Conservation (phyloP, 2,329 filamentous ascomycete species). For the Aspergillus fischeri region DNA sequence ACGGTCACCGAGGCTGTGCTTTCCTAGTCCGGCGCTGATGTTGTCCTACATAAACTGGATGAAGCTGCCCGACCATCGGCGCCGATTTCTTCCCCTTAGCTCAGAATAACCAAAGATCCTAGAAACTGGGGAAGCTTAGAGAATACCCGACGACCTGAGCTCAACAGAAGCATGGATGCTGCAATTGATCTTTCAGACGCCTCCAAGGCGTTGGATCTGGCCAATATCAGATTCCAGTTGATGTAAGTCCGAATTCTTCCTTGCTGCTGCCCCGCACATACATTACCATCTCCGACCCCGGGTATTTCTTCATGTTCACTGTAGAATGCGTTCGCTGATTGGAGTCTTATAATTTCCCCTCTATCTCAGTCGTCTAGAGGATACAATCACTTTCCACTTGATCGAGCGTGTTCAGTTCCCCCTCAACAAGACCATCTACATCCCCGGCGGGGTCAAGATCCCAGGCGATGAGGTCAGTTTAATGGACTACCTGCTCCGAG, state of each 20-base stretch:
- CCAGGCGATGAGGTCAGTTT: slow-evolving; percentile 72
- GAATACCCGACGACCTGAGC: slow-evolving; percentile 1
- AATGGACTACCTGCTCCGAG: slow-evolving; percentile 87
- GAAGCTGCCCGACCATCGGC: not conserved
- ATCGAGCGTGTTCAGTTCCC: slow-evolving; percentile 99
- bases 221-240: slow-evolving; percentile 87
- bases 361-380: slow-evolving; percentile 74
- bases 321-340: not conserved
- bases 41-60: not conserved
- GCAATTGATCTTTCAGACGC: slow-evolving; percentile 84
- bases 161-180: slow-evolving; percentile 66
- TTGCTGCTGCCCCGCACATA: slow-evolving; percentile 3
- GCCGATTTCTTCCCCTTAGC: not conserved
- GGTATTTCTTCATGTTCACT: not conserved
- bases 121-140: not conserved
- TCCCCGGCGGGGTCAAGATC: slow-evolving; percentile 72
- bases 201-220: slow-evolving; percentile 79
- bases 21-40: not conserved
- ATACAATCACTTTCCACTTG: slow-evolving; percentile 94
- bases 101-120: not conserved
- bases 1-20: not conserved
- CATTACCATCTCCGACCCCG: not conserved
- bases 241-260: slow-evolving; percentile 60
- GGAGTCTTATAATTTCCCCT: not conserved
- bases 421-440: slow-evolving; percentile 83